These are phyloP conservation scores for Chaetomidium leptoderma DNA, from an alignment of 495 filamentous ascomycete species.

Conservation along the genomic window DNA sequence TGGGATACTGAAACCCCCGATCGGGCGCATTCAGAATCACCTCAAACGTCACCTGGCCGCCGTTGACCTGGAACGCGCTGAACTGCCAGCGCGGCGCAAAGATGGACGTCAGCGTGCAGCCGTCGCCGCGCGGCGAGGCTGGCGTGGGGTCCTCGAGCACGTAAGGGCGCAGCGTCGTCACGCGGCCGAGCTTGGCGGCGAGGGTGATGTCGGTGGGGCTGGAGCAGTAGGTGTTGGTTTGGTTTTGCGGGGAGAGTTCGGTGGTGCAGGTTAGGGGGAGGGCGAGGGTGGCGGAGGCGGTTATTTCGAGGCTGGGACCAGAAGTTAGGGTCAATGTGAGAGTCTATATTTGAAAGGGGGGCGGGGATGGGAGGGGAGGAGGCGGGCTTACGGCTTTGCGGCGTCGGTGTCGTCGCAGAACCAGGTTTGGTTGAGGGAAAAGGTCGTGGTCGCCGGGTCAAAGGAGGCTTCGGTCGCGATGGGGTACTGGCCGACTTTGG, in stretches of 20 bases:
- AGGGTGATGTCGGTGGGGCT: constrained; percentile 6
- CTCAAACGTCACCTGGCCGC: constrained; percentile 17
- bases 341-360: background rate
- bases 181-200: constrained; percentile 12
- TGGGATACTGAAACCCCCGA: constrained; percentile 26
- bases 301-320: constrained; percentile 20
- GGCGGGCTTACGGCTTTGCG: constrained; percentile 26
- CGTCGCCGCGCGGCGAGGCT: constrained; percentile 15
- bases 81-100: constrained; percentile 28
- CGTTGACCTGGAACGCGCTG: constrained; percentile 19
- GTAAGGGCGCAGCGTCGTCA: constrained; percentile 22
- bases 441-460: constrained; percentile 14
- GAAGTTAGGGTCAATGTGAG: background rate
- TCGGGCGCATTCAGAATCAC: constrained; percentile 22
- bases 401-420: constrained; percentile 31
- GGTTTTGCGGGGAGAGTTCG: background rate
- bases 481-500: constrained; percentile 15
- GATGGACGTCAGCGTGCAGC: constrained; percentile 30
- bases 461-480: constrained; percentile 20
- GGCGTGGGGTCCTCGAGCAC: constrained; percentile 26
- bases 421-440: constrained; percentile 32
- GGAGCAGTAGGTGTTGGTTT: constrained; percentile 3
- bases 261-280: constrained; percentile 14
- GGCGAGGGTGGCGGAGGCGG: constrained; percentile 9
- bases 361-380: background rate